These are phyloP conservation scores for Vaccinium vitisidaea DNA, from an alignment of 148 eudicot genomes.

Conservation along the genomic window DNA sequence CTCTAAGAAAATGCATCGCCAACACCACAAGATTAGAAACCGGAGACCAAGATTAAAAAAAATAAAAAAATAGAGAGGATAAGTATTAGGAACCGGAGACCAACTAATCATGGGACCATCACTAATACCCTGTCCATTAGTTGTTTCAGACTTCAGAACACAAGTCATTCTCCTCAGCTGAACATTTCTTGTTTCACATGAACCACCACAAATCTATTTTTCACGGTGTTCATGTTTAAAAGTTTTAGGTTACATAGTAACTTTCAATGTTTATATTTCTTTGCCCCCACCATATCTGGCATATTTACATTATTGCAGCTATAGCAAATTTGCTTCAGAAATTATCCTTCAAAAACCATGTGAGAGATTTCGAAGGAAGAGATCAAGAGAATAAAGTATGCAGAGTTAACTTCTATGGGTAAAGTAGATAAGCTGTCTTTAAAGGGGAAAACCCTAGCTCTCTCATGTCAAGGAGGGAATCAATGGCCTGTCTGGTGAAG, in stretches of 20 bases:
- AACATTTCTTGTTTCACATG: background rate
- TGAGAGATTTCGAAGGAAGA: background rate
- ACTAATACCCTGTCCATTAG: background rate
- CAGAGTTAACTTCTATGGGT: background rate
- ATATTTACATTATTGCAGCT: background rate
- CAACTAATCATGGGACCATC: background rate
- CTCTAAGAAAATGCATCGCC: background rate
- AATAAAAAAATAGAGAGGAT: background rate
- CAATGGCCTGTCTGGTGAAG: background rate
- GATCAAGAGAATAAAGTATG: background rate
- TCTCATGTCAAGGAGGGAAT: constrained; percentile 1
- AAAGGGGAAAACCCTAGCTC: background rate
- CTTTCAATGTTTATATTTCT: background rate
- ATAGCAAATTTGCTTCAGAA: background rate
- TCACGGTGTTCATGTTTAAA: background rate
- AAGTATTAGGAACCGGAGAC: background rate
- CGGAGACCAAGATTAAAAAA: background rate
- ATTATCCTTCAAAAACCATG: background rate
- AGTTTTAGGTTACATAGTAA: background rate
- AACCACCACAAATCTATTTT: background rate
- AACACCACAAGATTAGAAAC: background rate
- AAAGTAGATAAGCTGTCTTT: background rate
- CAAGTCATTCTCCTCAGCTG: background rate
- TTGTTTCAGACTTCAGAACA: background rate
- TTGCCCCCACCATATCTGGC: background rate